These are phyloP conservation scores for Somion occarium DNA, from an alignment of 1,284 basidiomycete genomes.

Conservation along the genomic window DNA sequence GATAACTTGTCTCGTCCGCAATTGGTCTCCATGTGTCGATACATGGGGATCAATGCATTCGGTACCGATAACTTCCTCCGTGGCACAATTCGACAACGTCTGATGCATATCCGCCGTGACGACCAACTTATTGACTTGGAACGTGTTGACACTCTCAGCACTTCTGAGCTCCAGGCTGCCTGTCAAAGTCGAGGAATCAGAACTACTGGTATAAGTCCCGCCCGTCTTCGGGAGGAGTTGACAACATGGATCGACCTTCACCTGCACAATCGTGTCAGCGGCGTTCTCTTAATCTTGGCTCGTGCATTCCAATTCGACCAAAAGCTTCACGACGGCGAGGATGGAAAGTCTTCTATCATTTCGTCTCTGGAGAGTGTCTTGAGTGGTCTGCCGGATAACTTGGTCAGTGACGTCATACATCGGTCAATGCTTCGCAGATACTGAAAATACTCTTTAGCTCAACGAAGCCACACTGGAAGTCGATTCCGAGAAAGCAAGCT, in stretches of 20 bases:
- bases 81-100: constrained; percentile 84
- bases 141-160: constrained; percentile 88
- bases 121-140: constrained; percentile 91
- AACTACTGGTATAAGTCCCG: constrained; percentile 80
- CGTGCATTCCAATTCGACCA: constrained; percentile 94
- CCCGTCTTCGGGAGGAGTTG: constrained; percentile 84
- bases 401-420: constrained; percentile 49
- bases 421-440: constrained; percentile 10
- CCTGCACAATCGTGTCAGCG: constrained; percentile 84
- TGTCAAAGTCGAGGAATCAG: constrained; percentile 95
- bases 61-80: constrained; percentile 99
- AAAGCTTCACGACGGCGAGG: constrained; percentile 66
- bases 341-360: constrained; percentile 74
- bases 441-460: constrained; percentile 67
- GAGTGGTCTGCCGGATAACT: constrained; percentile 89
- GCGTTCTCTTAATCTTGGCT: constrained; percentile 89
- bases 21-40: constrained; percentile 94
- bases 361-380: constrained; percentile 87
- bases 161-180: constrained; percentile 86
- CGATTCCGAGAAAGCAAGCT: constrained; percentile 88
- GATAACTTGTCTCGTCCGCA: constrained; percentile 98
- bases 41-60: constrained; percentile 98
- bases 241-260: constrained; percentile 94
- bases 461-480: constrained; percentile 97
- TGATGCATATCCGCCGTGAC: constrained; percentile 85